phyloP scores from a whole-genome alignment of 2,329 filamentous ascomycete genomes.

The Alternaria conjuncta region DNA sequence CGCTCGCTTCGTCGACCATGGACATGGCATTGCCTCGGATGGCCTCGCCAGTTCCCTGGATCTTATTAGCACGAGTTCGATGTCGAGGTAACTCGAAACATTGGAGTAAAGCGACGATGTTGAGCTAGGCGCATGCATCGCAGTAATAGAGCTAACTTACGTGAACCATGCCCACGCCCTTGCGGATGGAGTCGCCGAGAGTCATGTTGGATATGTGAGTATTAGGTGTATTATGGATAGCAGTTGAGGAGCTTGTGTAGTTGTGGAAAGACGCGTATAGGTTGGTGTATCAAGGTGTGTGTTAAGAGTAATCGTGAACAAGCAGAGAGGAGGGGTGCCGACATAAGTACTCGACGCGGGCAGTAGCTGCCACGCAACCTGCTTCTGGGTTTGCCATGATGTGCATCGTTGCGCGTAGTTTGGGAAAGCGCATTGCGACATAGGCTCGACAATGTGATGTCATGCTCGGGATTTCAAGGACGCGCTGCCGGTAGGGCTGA shows the following conservation, averaged over 20 bases:
- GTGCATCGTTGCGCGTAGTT: constrained; percentile 11
- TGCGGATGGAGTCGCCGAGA: constrained; percentile 41
- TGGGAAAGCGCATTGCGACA: constrained; percentile 20
- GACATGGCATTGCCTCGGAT: constrained; percentile 49
- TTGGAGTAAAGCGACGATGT: background rate
- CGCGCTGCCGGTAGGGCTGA: constrained; percentile 3
- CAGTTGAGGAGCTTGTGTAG: background rate
- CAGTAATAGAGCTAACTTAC: constrained; percentile 25
- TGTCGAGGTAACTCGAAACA: background rate
- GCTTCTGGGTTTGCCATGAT: constrained; percentile 17
- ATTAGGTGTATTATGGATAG: background rate
- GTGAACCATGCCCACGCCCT: constrained; percentile 45
- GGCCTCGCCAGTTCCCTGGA: constrained; percentile 47
- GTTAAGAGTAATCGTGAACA: background rate
- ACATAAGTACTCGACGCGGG: constrained; percentile 5
- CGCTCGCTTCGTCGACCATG: constrained; percentile 41
- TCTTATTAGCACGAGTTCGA: constrained; percentile 12
- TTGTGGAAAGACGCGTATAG: constrained; percentile 1
- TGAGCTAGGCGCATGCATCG: background rate
- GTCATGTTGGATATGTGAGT: constrained; percentile 25
- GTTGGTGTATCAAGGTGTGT: background rate
- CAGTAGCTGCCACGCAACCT: constrained; percentile 2
- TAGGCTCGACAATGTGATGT: constrained; percentile 16
- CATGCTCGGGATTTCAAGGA: constrained; percentile 7
- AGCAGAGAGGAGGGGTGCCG: background rate